Base-by-base conservation (phyloP, 108 stramenopile species). In the Fragilariopsis cylindrus region DNA sequence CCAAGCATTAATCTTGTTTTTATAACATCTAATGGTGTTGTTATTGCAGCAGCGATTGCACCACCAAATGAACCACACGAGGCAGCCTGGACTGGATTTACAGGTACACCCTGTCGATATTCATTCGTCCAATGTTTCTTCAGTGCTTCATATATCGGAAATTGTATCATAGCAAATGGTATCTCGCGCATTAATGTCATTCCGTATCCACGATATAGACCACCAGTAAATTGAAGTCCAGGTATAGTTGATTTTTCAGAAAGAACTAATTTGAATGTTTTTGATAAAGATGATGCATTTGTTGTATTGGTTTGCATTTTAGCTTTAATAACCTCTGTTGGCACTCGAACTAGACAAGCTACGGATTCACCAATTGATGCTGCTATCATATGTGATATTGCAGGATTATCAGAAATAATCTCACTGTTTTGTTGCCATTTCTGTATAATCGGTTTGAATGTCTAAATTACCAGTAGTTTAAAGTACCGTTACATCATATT, bases 321-420 rank as follows among this genome's bases (percentile, higher is more conserved):
- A 45, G 96, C 89, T 84, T 99, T 99, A 66, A 99, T 79, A 3
- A 98, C 96, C 77, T 99, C 99, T 9, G 97, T 97, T 6, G 99
- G 99, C 11, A 98, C 98, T 1, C 99, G 92, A 1, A 99, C 96
- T 50, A 98, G 76, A 79, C 98, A 98, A 11, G 98, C 98, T 46
- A 89, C 88, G 5, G 94, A 73, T 72, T 99, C 99, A 9, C 97
- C 99, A 13, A 90, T 75, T 3, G 85, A 85, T 5, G 99, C 99
- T 4, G 98, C 88, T 1, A 81, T 60, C 90, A 96, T 95, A 80
- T 99, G 98, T 12, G 90, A 77, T 40, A 84, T 42, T 11, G 86
- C 86, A n/a, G 65, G 75, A 54, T 63, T 44, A 50, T 66, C 30
- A 41, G 15, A 3, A 18, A 41, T 39, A 21, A 39, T 8, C 0